Evolutionary conservation across 257 asterid genomes (phyloP).

Genomic region (Nicotiana noctiflora): DNA sequence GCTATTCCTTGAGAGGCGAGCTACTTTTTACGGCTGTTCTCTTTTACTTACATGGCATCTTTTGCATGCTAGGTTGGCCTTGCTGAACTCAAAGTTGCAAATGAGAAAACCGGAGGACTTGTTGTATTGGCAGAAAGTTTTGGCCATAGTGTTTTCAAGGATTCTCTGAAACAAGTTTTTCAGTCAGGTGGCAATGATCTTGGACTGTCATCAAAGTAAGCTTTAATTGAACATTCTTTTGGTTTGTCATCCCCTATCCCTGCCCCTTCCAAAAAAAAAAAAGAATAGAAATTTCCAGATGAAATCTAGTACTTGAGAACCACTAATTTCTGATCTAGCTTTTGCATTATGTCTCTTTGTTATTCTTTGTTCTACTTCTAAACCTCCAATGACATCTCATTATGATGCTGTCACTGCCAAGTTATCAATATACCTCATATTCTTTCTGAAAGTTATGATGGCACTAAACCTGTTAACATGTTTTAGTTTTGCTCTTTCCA

Average conservation of each 20-base stretch:
- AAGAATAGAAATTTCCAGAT: not conserved
- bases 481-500: not conserved
- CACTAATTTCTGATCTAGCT: not conserved
- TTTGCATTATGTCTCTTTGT: not conserved
- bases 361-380: not conserved
- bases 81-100: slow-evolving; percentile 88
- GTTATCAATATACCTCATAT: not conserved
- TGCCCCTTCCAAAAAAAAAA: not conserved
- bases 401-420: not conserved
- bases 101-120: slow-evolving; percentile 92
- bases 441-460: not conserved
- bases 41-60: not conserved
- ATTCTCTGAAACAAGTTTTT: slow-evolving; percentile 68
- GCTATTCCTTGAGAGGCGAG: not conserved
- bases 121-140: slow-evolving; percentile 95
- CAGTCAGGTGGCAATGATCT: slow-evolving; percentile 79
- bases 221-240: slow-evolving; percentile 23
- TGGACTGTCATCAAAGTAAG: slow-evolving; percentile 89
- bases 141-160: slow-evolving; percentile 95
- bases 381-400: not conserved
- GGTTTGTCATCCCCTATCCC: not conserved
- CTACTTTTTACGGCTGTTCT: not conserved
- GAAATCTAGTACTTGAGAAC: not conserved
- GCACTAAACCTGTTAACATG: not conserved
- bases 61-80: slow-evolving; percentile 64